Evolutionary conservation across 495 filamentous ascomycete species (phyloP), one percentile per base, ranked within the genome.

Genomic region (Penicillium coprophilum): DNA sequence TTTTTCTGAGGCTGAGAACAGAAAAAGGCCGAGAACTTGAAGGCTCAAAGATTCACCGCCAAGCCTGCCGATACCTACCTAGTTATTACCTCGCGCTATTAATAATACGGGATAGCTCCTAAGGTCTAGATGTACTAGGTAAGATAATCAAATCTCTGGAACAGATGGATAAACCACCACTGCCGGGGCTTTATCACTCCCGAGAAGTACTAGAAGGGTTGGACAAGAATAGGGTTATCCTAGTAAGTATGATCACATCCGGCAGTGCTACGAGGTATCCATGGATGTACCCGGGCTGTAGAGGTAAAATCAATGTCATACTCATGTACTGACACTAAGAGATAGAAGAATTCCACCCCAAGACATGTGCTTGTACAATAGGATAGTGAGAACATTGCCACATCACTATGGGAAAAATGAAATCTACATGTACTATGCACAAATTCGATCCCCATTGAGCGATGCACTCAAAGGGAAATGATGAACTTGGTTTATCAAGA

Each of bases 31-130:
- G n/a, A n/a, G n/a, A n/a, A n/a, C n/a, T n/a, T n/a, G n/a, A n/a
- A n/a, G n/a, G n/a, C n/a, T n/a, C n/a, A n/a, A n/a, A n/a, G 13
- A 23, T 49, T 49, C 19, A 49, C 46, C 30, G 46, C 46, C 31
- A 49, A 36, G 46, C 19, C 12, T 49, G 10, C 32, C 11, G 5
- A n/a, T n/a, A n/a, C n/a, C n/a, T n/a, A n/a, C n/a, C n/a, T n/a
- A n/a, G 24, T 5, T 1, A 3, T 8, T 36, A 19, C 46, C 20
- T 49, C 9, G 13, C 30, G 11, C 28, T 15, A 30, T 4, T 48
- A 21, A 34, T 48, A 21, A 34, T 15, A 34, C 23, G 46, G 13
- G 30, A 20, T 27, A 23, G n/a, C 7, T 38, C 15, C 15, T 6
- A 38, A 15, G 34, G 3, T 17, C 2, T 8, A 6, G 8, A n/a